Conservation (phyloP, 1,284 basidiomycete species). For the Pisolithus thermaeus region DNA sequence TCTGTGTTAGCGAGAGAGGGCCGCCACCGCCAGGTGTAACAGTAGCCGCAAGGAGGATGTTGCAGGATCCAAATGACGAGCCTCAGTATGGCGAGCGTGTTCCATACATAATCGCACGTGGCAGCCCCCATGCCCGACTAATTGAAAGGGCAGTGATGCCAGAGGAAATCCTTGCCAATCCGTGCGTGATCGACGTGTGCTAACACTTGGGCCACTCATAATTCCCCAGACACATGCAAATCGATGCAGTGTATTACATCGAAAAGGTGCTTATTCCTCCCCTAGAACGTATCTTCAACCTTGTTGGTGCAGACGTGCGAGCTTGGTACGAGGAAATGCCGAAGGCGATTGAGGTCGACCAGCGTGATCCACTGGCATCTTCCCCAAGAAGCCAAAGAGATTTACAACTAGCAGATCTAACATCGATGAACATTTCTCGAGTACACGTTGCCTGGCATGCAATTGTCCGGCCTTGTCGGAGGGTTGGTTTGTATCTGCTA, state of each 20-base stretch:
- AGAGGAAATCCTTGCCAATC: conserved; percentile 68
- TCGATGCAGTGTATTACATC: conserved; percentile 75
- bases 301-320: conserved; percentile 86
- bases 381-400: conserved; percentile 46
- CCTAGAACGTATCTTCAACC: conserved; percentile 84
- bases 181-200: conserved; percentile 36
- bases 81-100: conserved; percentile 91
- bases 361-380: conserved; percentile 16
- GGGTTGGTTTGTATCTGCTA: conserved; percentile 34
- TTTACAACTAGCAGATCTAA: conserved; percentile 34
- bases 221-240: conserved; percentile 15
- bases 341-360: conserved; percentile 34
- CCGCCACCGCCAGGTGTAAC: conserved; percentile 88
- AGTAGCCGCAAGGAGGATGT: conserved; percentile 74
- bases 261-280: conserved; percentile 84
- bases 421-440: conserved; percentile 77
- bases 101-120: conserved; percentile 81
- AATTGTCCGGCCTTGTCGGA: conserved; percentile 43
- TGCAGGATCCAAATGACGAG: conserved; percentile 77
- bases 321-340: conserved; percentile 92
- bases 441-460: conserved; percentile 68
- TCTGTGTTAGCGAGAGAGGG: conserved; percentile 57
- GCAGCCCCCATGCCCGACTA: conserved; percentile 62
- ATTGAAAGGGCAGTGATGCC: conserved; percentile 82
- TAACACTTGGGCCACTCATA: background rate